phyloP scores from a whole-genome alignment of 805 yeast species.

The Candida stauntonica region DNA sequence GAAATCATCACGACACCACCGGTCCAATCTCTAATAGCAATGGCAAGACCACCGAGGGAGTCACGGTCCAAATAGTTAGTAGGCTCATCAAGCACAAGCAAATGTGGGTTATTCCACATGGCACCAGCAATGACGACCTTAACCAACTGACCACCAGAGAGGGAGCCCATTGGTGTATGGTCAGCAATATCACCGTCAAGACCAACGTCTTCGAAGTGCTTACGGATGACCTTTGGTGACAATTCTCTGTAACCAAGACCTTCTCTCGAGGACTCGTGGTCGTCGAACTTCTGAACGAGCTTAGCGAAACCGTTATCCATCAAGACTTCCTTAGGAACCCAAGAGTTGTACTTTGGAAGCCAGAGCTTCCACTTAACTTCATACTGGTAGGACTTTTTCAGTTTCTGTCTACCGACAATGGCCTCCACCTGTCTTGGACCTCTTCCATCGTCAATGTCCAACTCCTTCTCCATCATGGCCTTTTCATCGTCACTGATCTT shows the following conservation, averaged over 20 bases:
- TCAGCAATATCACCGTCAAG: constrained; percentile 97
- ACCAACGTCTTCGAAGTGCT: constrained; percentile 97
- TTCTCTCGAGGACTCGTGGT: constrained; percentile 98
- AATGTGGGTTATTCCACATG: constrained; percentile 99
- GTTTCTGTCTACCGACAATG: constrained; percentile 93
- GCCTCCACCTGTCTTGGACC: constrained; percentile 91
- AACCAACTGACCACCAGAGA: constrained; percentile 97
- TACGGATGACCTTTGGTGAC: constrained; percentile 85
- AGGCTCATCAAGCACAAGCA: constrained; percentile 95
- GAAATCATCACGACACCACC: constrained; percentile 99
- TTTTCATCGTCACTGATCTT: constrained; percentile 77
- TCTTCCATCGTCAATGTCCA: constrained; percentile 81
- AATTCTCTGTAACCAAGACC: constrained; percentile 97
- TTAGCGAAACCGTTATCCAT: constrained; percentile 83
- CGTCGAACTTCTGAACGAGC: constrained; percentile 94
- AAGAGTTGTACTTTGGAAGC: constrained; percentile 89
- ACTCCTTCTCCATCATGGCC: constrained; percentile 68
- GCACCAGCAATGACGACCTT: constrained; percentile 99
- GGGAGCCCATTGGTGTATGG: constrained; percentile 93
- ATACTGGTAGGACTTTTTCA: constrained; percentile 94
- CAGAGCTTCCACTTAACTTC: constrained; percentile 92
- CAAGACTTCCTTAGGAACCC: constrained; percentile 83
- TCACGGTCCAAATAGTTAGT: constrained; percentile 98
- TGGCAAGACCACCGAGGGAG: constrained; percentile 94
- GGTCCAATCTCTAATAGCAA: constrained; percentile 96